phyloP scores from a whole-genome alignment of 805 yeast species.

The Metschnikowia colocasiae region DNA sequence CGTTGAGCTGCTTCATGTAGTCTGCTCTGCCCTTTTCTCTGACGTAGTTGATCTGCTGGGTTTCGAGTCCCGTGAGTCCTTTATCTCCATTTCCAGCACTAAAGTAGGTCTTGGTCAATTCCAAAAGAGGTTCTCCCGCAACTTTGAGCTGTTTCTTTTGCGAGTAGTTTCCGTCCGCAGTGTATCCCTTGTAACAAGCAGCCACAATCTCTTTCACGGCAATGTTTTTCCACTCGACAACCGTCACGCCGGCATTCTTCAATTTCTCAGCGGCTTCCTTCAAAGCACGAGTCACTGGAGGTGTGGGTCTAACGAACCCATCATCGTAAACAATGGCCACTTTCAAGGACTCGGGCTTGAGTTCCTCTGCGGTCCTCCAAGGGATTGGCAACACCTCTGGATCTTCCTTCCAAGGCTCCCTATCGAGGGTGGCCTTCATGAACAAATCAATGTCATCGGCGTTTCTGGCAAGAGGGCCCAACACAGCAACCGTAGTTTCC shows the following conservation, averaged over 20 bases:
- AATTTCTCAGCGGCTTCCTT: conserved; percentile 12
- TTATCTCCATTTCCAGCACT: conserved; percentile 18
- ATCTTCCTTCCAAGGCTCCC: conserved; percentile 17
- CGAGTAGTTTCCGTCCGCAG: conserved; percentile 15
- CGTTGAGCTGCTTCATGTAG: conserved; percentile 15
- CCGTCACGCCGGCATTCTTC: conserved; percentile 15
- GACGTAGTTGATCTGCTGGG: conserved; percentile 11
- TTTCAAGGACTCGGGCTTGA: conserved; percentile 12
- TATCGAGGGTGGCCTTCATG: conserved; percentile 15
- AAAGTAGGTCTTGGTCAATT: conserved; percentile 12
- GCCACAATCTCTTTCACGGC: conserved; percentile 13
- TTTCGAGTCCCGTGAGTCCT: conserved; percentile 17
- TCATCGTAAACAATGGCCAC: conserved; percentile 18
- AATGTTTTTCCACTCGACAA: conserved; percentile 17
- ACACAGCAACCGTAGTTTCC: conserved; percentile 15
- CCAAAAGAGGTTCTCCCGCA: conserved; percentile 16
- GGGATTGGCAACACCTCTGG: conserved; percentile 17
- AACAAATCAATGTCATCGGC: conserved; percentile 19
- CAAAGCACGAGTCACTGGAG: conserved; percentile 18
- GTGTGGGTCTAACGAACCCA: conserved; percentile 19
- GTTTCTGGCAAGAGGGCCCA: conserved; percentile 18
- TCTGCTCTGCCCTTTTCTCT: conserved; percentile 14
- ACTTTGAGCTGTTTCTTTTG: conserved; percentile 13
- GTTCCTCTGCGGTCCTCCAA: conserved; percentile 14
- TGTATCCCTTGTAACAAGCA: conserved; percentile 18